Evolutionary conservation across 2,329 filamentous ascomycete species (phyloP), one percentile per base, ranked within the genome.

Genomic region (Cladorrhinum sp.): DNA sequence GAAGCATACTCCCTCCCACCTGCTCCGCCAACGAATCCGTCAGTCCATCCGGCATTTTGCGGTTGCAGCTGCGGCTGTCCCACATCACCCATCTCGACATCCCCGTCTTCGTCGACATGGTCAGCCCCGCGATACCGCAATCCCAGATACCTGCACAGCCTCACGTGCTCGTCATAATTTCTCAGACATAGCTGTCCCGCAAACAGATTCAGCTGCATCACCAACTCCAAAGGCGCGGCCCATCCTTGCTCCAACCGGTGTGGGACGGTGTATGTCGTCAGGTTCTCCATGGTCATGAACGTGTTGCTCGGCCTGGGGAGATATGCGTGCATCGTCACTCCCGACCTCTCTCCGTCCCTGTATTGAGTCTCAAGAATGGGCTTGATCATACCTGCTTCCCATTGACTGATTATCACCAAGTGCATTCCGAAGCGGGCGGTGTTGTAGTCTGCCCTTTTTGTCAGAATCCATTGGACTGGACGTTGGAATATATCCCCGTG

Each of bases 141-240:
- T 0, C 85, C 81, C 0, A 90, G 72, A 46, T 79, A 80, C 1
- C 74, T 69, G 62, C 85, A 87, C 0, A 81, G 68, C 1, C 74
- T 69, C 0, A 70, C 64, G 63, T 91, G 92, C 57, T 89, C 81
- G 0, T 73, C 61, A 48, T 78, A 82, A 0, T 76, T 79, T 0
- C 69, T 71, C 9, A 91, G 75, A 65, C 90, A 91, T 0, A 91
- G 76, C 58, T 89, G 86, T 0, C 88, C 89, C 0, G 89, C 77
- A 58, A 92, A 91, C 0, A 91, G 72, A 48, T 88, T 87, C 0
- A 91, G 76, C 59, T 84, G 76, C 0, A 76, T 72, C 0, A 74
- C 70, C 0, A 82, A 67, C 0, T 56, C n/a, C 66, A n/a, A n/a
- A 69, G 12, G 65, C 67, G 3, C 70, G 59, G 7, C 52, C 62